Base-by-base conservation (phyloP, 495 filamentous ascomycete species). In the Lepidopterella palustris region DNA sequence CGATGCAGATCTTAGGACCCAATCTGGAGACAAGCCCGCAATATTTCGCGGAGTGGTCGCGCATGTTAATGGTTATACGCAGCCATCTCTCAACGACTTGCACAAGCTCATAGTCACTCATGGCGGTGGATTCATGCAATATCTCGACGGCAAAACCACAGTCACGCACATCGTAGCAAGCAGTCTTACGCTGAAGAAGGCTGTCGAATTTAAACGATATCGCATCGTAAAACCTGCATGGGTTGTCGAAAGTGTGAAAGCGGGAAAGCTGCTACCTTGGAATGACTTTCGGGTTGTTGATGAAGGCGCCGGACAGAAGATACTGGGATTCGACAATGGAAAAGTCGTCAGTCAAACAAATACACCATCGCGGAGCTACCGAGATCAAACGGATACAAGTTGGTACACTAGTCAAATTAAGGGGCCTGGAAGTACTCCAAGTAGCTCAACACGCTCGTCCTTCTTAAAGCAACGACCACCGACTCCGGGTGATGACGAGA, bases 161-260 rank as follows among this genome's bases (percentile, higher is more conserved):
- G 90, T 90, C 0, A 98, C 93, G 1, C 95, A 97, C 71, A 95
- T 98, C 66, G 90, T 98, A 67, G 90, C 92, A 4, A 90, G 87
- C 47, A 85, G 83, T 55, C 78, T 98, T 31, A 92, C 93, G 1
- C 89, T 88, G 0, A 97, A 96, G 77, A 98, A 98, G 69, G 80
- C 82, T 27, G 83, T 88, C 29, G 93, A 97, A 60, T 96, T 95
- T 62, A 77, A 74, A 21, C 83, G 81, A 57, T 97, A 96, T 67
- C 84, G 90, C 27, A 89, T 98, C 24, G 93, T 96, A 62, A 95
- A 92, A 72, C 93, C 93, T n/a, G 87, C 91, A 52, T 98, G 93
- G 93, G 80, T 97, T 1, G 85, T 89, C 9, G 93, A 97, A 59
- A 95, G 90, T 68, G 81, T 97, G 56, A 78, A 83, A 49, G 87